phyloP scores from a whole-genome alignment of 1,284 basidiomycete genomes.

The Phellinidium pouzarii region DNA sequence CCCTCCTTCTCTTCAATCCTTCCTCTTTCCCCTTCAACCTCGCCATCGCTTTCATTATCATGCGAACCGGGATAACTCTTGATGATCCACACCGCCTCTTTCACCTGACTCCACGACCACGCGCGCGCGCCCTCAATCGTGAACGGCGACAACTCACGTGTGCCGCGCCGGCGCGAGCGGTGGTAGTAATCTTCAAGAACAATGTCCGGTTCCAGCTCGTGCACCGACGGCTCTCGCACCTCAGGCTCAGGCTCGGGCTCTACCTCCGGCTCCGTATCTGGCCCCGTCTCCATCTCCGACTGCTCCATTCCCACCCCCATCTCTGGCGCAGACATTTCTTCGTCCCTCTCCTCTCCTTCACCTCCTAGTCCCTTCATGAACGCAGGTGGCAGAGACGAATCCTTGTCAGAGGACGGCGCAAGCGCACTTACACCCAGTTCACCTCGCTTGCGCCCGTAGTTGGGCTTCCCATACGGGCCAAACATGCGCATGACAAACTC shows the following conservation, averaged over 20 bases:
- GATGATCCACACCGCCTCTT: constrained; percentile 16
- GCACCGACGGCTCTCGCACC: background rate
- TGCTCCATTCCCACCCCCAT: no score
- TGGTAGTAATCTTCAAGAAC: constrained; percentile 16
- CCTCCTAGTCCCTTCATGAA: no score
- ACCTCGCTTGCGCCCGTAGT: no score
- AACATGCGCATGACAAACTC: no score
- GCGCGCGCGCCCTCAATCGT: constrained; percentile 8
- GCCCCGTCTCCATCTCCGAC: background rate
- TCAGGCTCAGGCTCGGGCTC: background rate
- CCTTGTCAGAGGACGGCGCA: background rate
- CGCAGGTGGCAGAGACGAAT: constrained; percentile 11
- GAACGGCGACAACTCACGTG: constrained; percentile 13
- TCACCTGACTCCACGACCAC: constrained; percentile 18
- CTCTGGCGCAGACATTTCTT: no score
- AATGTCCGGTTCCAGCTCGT: constrained; percentile 4
- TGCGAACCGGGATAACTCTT: constrained; percentile 5
- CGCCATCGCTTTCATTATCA: background rate
- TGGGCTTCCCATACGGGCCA: no score
- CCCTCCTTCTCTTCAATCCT: background rate
- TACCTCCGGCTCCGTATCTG: background rate
- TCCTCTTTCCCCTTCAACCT: background rate
- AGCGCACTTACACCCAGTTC: no score
- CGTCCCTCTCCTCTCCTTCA: no score
- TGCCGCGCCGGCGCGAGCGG: constrained; percentile 10